Base-by-base conservation (phyloP, 2,329 filamentous ascomycete genomes). In the Pyrenochaeta sp. region DNA sequence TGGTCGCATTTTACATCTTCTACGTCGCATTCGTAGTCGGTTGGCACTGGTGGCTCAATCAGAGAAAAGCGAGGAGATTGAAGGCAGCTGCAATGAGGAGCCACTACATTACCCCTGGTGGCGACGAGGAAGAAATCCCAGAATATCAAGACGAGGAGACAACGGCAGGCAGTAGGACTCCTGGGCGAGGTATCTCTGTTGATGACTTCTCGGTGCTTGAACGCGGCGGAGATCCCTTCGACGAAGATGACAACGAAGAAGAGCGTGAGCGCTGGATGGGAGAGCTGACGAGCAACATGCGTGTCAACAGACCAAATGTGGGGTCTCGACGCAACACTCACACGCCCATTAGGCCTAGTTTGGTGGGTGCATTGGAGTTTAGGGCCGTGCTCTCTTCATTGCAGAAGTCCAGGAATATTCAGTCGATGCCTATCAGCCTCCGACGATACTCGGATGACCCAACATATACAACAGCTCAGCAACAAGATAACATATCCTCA, bases 311-410 rank as follows among this genome's bases (percentile, higher is more conserved):
- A 24, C 87, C 91, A 0, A 81, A 82, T 32, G 83, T 87, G 46
- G 84, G 84, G 44, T 85, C 88, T 62, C 87, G 90, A 65, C 90
- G 89, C 64, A 92, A 84, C 46, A 88, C 92, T 2, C 85, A 93
- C 59, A 94, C 89, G 6, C 91, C 93, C 0, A 97, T 99, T 61
- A 86, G 95, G 43, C 94, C 95, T 1, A 98, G 95, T 81, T 81
- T 99, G 46, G 90, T 99, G 3, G 95, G 95, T 43, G 95, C 92
- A 8, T 82, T 99, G 56, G 95, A 99, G 78, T 99, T 99, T 69
- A 87, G 93, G 67, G 94, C 94, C 2, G 90, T 97, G 2, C 81
- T 99, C 45, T 90, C 91, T n/a, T 93, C 93, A 2, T 80, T 99
- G 55, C 89, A 96, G 69, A 91, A 89, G 64, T 91, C 92, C 54